phyloP scores from a whole-genome alignment of 495 filamentous ascomycete species.

The Parachaetomium inaequale region DNA sequence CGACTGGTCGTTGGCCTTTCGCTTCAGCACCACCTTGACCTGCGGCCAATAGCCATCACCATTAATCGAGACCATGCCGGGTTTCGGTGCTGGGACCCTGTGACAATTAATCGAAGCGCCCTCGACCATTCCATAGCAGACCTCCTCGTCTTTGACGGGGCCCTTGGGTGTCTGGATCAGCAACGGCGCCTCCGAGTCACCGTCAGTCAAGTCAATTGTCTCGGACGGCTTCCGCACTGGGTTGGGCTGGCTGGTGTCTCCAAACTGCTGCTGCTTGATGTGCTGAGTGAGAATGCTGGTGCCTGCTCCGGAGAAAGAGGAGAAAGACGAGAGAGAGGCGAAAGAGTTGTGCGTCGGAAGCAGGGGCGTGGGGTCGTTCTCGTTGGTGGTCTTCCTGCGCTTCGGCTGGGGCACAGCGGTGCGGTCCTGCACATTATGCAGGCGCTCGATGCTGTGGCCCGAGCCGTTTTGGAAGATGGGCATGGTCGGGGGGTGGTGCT shows the following conservation, averaged over 20 bases:
- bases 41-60: constrained; percentile 59
- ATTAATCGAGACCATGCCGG: constrained; percentile 51
- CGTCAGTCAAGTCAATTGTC: constrained; percentile 65
- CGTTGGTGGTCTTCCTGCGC: constrained; percentile 56
- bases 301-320: constrained; percentile 32
- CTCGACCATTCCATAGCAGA: constrained; percentile 82
- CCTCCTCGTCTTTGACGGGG: constrained; percentile 51
- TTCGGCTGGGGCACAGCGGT: constrained; percentile 57
- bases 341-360: constrained; percentile 19
- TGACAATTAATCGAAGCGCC: constrained; percentile 64
- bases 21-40: constrained; percentile 65
- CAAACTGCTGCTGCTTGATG: constrained; percentile 52
- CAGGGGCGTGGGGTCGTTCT: constrained; percentile 35
- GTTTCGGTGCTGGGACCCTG: constrained; percentile 61
- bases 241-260: constrained; percentile 31
- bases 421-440: constrained; percentile 69
- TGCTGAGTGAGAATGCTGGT: constrained; percentile 61
- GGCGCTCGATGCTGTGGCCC: constrained; percentile 56
- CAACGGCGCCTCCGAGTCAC: constrained; percentile 53
- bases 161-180: constrained; percentile 36
- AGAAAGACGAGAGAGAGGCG: too few relatives aligned
- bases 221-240: constrained; percentile 22
- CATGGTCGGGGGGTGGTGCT: constrained; percentile 15
- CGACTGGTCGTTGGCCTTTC: constrained; percentile 49
- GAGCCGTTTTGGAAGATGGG: constrained; percentile 37